Percentiles rank a stretch among this genome's conserved stretches.
Evolutionary conservation across 192 early-diverging fungal species (phyloP).

Genomic region (Podila clonocystis): DNA sequence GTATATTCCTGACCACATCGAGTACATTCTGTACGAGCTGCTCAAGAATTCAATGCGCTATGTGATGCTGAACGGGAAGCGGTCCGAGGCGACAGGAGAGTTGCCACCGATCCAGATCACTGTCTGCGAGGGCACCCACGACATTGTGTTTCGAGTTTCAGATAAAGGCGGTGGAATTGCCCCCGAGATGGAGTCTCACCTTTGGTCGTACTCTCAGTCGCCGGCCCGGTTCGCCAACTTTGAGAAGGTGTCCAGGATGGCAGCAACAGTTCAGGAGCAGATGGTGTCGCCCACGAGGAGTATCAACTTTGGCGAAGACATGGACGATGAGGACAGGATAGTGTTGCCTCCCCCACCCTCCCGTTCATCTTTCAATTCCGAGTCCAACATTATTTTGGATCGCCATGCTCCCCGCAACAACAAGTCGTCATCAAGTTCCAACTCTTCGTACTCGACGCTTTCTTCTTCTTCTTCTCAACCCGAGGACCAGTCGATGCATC

Average conservation of each 20-base stretch:
- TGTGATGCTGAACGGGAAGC: neutral
- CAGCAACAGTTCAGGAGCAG: constrained; percentile 78
- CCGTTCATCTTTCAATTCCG: neutral
- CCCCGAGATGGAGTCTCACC: constrained; percentile 64
- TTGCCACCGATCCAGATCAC: constrained; percentile 90
- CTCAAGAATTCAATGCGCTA: constrained; percentile 85
- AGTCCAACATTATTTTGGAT: neutral
- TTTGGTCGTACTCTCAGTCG: constrained; percentile 86
- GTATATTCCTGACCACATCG: constrained; percentile 95
- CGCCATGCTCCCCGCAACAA: neutral
- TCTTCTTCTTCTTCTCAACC: constrained; percentile 2
- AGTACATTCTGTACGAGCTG: constrained; percentile 94
- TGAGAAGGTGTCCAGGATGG: constrained; percentile 78
- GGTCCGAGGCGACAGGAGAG: constrained; percentile 14
- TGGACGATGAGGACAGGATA: neutral
- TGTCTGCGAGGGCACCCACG: constrained; percentile 76
- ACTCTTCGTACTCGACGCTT: constrained; percentile 17
- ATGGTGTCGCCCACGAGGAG: constrained; percentile 20
- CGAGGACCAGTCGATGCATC: constrained; percentile 47
- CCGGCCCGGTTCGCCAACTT: constrained; percentile 74
- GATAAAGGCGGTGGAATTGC: constrained; percentile 93
- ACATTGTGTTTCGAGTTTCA: constrained; percentile 89
- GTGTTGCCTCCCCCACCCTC: constrained; percentile 5
- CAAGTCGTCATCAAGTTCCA: neutral
- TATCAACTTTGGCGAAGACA: neutral